Evolutionary conservation across 106 monocot species (phyloP).

Genomic region (Platanthera zijinensis): DNA sequence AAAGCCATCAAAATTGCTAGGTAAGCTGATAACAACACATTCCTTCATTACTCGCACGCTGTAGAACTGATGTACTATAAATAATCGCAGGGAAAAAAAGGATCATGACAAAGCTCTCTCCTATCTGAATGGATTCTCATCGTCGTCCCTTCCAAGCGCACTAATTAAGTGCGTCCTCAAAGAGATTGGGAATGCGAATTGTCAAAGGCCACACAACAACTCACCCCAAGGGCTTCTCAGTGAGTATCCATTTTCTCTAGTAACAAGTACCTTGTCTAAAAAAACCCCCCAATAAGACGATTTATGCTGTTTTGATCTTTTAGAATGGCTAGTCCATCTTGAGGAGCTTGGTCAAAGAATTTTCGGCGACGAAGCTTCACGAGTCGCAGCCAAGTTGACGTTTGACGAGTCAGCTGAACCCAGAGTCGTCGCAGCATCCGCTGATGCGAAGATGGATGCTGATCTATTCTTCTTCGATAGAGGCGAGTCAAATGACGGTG

Average conservation of each 20-base stretch:
- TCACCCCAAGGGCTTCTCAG: constrained; percentile 80
- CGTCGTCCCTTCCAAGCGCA: constrained; percentile 40
- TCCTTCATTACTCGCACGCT: constrained; percentile 1
- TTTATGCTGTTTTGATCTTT: not conserved
- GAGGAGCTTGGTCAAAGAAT: constrained; percentile 44
- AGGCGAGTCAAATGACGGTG: constrained; percentile 21
- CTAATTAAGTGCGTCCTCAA: constrained; percentile 43
- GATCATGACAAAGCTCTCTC: constrained; percentile 57
- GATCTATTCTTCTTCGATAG: constrained; percentile 60
- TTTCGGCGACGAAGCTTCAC: constrained; percentile 30
- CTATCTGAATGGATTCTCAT: constrained; percentile 64
- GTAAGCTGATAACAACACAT: constrained; percentile 16
- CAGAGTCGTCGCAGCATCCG: constrained; percentile 6
- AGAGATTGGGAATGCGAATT: constrained; percentile 22
- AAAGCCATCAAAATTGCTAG: constrained; percentile 47
- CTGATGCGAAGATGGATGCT: constrained; percentile 17
- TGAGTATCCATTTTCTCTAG: constrained; percentile 19
- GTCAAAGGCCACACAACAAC: constrained; percentile 31
- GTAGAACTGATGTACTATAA: not conserved
- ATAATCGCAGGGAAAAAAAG: constrained; percentile 42
- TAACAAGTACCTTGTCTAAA: not conserved
- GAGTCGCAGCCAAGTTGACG: constrained; percentile 19
- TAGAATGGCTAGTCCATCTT: constrained; percentile 58
- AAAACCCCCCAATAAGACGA: not conserved
- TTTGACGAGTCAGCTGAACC: constrained; percentile 26